Percentiles rank a stretch among this genome's conserved stretches.
These are phyloP conservation scores for Gaeumannomyces sp. DNA, from an alignment of 2,329 filamentous ascomycete genomes.

Conservation along the genomic window DNA sequence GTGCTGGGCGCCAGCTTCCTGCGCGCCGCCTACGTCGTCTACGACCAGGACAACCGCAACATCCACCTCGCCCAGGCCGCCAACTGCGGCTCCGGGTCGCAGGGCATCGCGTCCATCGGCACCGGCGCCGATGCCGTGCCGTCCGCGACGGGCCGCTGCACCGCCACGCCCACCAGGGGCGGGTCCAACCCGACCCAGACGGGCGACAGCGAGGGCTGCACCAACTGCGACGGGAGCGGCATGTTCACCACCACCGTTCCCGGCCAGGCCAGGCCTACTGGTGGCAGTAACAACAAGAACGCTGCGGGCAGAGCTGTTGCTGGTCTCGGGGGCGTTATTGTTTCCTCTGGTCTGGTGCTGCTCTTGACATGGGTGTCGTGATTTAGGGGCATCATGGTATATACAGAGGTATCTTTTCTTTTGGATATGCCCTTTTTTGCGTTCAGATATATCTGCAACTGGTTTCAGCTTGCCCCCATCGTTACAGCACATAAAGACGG, in stretches of 20 bases:
- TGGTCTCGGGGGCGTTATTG: too few species aligned
- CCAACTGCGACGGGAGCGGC: slow-evolving; percentile 3
- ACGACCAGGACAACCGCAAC: slow-evolving; percentile 11
- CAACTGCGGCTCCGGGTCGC: slow-evolving; percentile 6
- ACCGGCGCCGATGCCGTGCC: slow-evolving; percentile 8
- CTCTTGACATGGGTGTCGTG: too few species aligned
- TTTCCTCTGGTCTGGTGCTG: too few species aligned
- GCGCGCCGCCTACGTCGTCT: slow-evolving; percentile 19
- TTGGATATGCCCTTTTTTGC: too few species aligned
- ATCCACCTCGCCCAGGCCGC: slow-evolving; percentile 11
- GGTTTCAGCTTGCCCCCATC: too few species aligned
- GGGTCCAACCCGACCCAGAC: not conserved
- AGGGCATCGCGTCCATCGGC: slow-evolving; percentile 4
- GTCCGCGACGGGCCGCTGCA: slow-evolving; percentile 4
- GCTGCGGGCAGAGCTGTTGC: too few species aligned
- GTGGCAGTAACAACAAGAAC: too few species aligned
- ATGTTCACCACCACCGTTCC: not conserved
- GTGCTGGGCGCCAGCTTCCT: slow-evolving; percentile 23
- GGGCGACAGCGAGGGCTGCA: not conserved
- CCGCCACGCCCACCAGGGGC: slow-evolving; percentile 1
- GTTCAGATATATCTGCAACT: too few species aligned
- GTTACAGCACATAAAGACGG: too few species aligned
- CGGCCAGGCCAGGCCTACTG: too few species aligned
- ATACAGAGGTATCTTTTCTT: too few species aligned
- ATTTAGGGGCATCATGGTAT: too few species aligned